Base-by-base conservation (phyloP, 257 asterid genomes). In the Penstemon eatonii region DNA sequence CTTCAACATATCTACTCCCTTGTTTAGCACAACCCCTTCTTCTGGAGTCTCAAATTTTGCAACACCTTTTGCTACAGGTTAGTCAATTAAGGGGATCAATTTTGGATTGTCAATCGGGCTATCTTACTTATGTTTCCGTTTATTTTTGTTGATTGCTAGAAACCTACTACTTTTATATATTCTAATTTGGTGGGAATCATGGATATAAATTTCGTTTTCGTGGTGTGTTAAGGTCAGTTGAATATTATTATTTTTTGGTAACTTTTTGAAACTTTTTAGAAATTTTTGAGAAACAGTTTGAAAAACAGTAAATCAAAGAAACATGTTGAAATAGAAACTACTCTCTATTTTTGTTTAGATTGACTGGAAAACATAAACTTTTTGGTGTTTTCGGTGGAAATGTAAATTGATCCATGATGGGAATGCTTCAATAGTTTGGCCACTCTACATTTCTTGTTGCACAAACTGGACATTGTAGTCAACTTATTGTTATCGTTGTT, bases 41-140 rank as follows among this genome's bases (percentile, higher is more conserved):
- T 66, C 96, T 68, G 93, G 87, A 19, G 84, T 66, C 57, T 79
- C 96, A 37, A 55, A 66, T 38, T 83, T 92, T 69, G 44, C 91
- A 65, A 78, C 95, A 10, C 95, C 96, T 52, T 89, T 86, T 72
- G 93, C 85, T 56, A 63, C 99, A 66, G 96, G 99, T 93, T 69
- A 68, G 79, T 50, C 25, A 18, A 40, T 33, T 56, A 38, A 43
- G 42, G n/a, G 4, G 45, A 57, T 72, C 58, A 12, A 11, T 60
- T 37, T 52, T 40, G 44, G 25, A 9, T 42, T 62, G 25, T 39
- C 12, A 43, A 40, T 47, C 36, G 11, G 63, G 75, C 45, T 64
- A 39, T 53, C 61, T 46, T 52, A 40, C 54, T 12, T 25, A 25
- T 1, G 33, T 25, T 1, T 25, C 33, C 33, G 2, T 0, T 25